Percentiles rank a stretch among this genome's conserved stretches.
phyloP scores from a whole-genome alignment of 208 protist genomes.

The Trypanosoma vivax region DNA sequence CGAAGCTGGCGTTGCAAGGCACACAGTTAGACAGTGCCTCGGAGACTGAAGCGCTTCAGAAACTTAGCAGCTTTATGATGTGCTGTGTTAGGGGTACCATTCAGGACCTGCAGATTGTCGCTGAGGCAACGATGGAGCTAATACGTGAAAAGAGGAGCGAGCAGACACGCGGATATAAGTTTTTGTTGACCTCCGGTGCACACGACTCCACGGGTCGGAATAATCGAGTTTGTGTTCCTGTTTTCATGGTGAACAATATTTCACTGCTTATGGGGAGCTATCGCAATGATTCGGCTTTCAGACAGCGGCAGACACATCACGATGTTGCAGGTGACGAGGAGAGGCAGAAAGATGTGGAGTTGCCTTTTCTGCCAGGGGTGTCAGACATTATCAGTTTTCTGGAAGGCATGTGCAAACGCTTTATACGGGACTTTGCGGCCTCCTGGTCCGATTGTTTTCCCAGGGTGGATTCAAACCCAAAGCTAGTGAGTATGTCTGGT shows the following conservation, averaged over 20 bases:
- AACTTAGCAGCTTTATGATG: conserved; percentile 62
- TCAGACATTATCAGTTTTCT: conserved; percentile 40
- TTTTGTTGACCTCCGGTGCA: not conserved
- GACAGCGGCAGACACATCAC: conserved; percentile 19
- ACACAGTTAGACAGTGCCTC: conserved; percentile 29
- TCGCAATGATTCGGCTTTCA: conserved; percentile 59
- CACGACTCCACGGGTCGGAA: not conserved
- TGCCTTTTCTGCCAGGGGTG: conserved; percentile 26
- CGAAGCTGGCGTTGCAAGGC: conserved; percentile 67
- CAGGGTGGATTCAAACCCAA: conserved; percentile 18
- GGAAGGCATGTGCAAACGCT: conserved; percentile 38
- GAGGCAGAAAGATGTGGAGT: conserved; percentile 4
- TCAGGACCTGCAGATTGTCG: conserved; percentile 58
- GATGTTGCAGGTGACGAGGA: not conserved
- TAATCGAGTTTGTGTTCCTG: conserved; percentile 27
- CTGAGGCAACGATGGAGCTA: conserved; percentile 43
- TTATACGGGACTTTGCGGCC: conserved; percentile 55
- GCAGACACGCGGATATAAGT: conserved; percentile 2
- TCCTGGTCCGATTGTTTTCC: conserved; percentile 76
- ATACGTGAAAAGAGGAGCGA: conserved; percentile 22
- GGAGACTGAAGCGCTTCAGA: conserved; percentile 39
- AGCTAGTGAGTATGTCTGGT: conserved; percentile 32
- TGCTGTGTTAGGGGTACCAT: conserved; percentile 53
- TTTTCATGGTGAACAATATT: conserved; percentile 82
- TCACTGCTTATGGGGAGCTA: conserved; percentile 70